A percentile compares a stretch with the other conserved stretches of the same genome.
phyloP scores from a whole-genome alignment of 257 asterid species.

The Jacaranda mimosifolia region DNA sequence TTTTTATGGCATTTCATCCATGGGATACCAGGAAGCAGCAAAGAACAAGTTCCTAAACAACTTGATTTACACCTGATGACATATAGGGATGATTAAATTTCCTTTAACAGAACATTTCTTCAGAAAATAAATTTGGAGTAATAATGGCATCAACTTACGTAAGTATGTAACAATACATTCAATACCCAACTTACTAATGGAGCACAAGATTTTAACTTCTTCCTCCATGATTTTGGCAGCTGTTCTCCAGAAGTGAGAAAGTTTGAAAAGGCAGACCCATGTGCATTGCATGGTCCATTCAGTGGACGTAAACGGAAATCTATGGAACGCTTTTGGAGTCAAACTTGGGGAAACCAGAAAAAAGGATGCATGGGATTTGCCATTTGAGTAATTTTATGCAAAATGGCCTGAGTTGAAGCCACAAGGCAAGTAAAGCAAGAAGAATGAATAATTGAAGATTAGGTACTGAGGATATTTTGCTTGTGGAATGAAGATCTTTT shows the following conservation, averaged over 20 bases:
- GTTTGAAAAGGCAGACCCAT: background rate
- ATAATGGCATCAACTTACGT: background rate
- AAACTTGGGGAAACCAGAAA: background rate
- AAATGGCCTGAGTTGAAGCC: background rate
- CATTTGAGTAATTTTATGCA: background rate
- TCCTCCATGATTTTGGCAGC: background rate
- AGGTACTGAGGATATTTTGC: background rate
- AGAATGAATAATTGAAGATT: background rate
- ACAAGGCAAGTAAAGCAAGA: background rate
- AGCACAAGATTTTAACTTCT: background rate
- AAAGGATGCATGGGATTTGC: background rate
- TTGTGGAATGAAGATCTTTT: background rate
- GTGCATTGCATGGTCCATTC: background rate
- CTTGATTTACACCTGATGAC: constrained; percentile 13
- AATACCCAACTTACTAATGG: background rate
- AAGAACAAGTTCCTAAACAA: background rate
- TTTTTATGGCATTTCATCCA: background rate
- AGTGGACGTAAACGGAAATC: background rate
- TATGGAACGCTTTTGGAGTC: background rate
- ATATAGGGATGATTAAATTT: background rate
- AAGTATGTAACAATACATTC: background rate
- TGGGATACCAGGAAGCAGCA: background rate
- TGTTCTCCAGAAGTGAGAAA: background rate
- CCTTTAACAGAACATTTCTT: background rate
- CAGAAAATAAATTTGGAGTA: background rate